phyloP scores from a whole-genome alignment of 2,329 filamentous ascomycete genomes.

The Penicillium capsulatum region DNA sequence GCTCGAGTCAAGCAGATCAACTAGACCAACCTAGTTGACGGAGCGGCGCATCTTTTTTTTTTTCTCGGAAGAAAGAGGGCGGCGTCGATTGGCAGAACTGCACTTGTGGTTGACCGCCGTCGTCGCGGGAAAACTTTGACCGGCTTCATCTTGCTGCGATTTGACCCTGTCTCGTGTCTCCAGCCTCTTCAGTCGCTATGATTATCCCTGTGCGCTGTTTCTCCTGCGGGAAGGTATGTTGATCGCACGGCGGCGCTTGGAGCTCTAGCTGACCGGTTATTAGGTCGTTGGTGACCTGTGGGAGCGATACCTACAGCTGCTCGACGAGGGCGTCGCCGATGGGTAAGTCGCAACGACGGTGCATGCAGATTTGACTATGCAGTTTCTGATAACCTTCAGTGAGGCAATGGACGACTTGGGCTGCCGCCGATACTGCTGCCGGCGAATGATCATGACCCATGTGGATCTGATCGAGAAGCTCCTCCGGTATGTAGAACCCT shows the following conservation, averaged over 20 bases:
- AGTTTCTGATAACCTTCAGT: slow-evolving; percentile 47
- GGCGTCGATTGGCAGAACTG: slow-evolving; percentile 18
- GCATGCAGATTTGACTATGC: not conserved
- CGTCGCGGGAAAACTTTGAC: slow-evolving; percentile 17
- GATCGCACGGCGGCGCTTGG: not conserved
- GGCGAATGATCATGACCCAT: slow-evolving; percentile 99
- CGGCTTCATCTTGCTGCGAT: not conserved
- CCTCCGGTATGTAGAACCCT: slow-evolving; percentile 64
- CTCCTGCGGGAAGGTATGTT: slow-evolving; percentile 89
- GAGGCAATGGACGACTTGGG: slow-evolving; percentile 95
- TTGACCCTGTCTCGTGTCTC: not conserved
- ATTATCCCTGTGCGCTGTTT: slow-evolving; percentile 99
- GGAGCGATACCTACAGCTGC: slow-evolving; percentile 88
- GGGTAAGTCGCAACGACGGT: slow-evolving; percentile 54
- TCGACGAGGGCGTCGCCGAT: slow-evolving; percentile 71
- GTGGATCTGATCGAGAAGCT: slow-evolving; percentile 98
- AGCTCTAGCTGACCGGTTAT: not conserved
- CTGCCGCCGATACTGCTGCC: slow-evolving; percentile 94
- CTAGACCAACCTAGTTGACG: no score
- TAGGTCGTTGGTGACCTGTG: slow-evolving; percentile 96
- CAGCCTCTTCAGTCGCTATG: slow-evolving; percentile 54
- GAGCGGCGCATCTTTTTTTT: slow-evolving; percentile 17
- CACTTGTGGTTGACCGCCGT: slow-evolving; percentile 5
- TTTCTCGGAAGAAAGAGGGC: slow-evolving; percentile 17
- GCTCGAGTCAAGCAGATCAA: no score